Base-by-base conservation (phyloP, 1,284 basidiomycete species). In the Ustilago tritici region DNA sequence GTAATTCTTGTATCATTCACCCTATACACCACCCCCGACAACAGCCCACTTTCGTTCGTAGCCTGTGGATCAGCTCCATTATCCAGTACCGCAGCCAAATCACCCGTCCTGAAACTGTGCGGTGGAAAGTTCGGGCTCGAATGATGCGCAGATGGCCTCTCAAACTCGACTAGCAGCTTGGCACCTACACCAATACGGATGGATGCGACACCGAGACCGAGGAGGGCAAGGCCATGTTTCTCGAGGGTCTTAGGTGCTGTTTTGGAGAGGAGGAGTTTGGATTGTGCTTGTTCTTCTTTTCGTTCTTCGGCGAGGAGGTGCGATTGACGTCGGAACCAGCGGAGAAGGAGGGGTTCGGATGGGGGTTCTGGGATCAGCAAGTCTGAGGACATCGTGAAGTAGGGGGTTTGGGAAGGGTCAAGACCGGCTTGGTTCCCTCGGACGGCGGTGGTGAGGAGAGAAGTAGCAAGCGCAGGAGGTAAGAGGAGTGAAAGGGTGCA, bases 151-250 rank as follows among this genome's bases (percentile, higher is more conserved):
- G 90, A 87, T 0, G 95, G 93, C 69, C 94, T 88, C 83, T 95
- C 92, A 15, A 98, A 88, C 87, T 96, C 94, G 50, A 97, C 90
- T 61, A 97, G 87, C 93, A 91, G 94, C 88, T 95, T 96, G 31
- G 94, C 95, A 34, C 95, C 95, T 2, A 97, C 88, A 1, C 95
- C 95, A 34, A 96, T 89, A 55, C 90, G 90, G 31, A 95, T 89
- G 23, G 89, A 89, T 1, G 90, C 89, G 0, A 95, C 88, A 0
- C 92, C 91, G 10, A 98, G 88, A 35, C 91, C 91, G 36, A 90
- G 90, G 0, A 97, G 87, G 1, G 93, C 92, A 6, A 98, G 88
- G 1, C 95, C 95, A 78, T 93, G 92, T 78, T 93, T 92, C 86
- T 97, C 95, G 17, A 98, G 89, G 12, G 95, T 88, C 80, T 92